Evolutionary conservation across 148 eudicot genomes (phyloP), one percentile per base, ranked within the genome.

Genomic region (Heliamphora exappendiculata): DNA sequence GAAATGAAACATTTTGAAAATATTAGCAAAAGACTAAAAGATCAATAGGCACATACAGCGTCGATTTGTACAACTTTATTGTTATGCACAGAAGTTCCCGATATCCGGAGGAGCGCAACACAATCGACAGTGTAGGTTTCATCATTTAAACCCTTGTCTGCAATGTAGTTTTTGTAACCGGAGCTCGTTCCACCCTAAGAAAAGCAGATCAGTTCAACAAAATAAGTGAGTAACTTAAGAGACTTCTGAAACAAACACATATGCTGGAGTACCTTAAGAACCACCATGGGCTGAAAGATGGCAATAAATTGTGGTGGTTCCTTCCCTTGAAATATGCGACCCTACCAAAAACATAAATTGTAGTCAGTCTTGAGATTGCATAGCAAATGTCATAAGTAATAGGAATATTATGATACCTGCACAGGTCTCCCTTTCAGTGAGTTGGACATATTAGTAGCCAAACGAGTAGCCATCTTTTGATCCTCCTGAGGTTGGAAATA

Each of bases 271-370:
- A 96, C 99, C 99, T 93, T 96, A 41, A 96, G 89, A 74, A 96
- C 84, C 72, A 96, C 89, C 98, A 96, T 93, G 75, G 98, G 99
- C 84, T 93, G 93, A 81, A 96, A 91, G 70, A 91, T 81, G 41
- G 99, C 93, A 79, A 96, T 76, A 71, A 96, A 96, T 54, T 96
- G 99, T 49, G 99, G 97, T 33, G 99, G 99, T 75, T 96, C 99
- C 82, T 90, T 96, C 47, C 94, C 99, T 89, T 96, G 93, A 76
- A 41, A 91, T 53, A 96, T 78, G 71, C 91, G 89, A 75, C 99
- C 99, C 99, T 96, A 85, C 59, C n/a, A 73, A 34, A 60, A 11
- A 50, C 7, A 59, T 45, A 29, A 76, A 59, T 22, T n/a, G n/a
- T n/a, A 10, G 22, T 16, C 44, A 19, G 4, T 68, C 78, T 34